Evolutionary conservation across 306 rosid genomes (phyloP).

Genomic region (Acacia melanoxylon): DNA sequence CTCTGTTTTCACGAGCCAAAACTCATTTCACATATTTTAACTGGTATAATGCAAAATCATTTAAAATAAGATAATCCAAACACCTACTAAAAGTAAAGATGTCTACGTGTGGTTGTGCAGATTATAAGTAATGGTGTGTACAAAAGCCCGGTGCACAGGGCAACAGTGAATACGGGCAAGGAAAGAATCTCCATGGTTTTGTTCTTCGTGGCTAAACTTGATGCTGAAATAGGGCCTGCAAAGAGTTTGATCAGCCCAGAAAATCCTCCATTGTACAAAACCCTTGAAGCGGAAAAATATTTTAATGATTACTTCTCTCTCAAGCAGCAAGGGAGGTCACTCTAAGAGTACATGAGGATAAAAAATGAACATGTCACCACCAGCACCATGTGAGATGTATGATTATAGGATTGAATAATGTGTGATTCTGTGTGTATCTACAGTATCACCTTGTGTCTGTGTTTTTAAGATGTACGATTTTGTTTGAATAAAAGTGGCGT

Average conservation of each 20-base stretch:
- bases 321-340: slow-evolving; percentile 48
- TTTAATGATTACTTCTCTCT: slow-evolving; percentile 41
- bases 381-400: neutral
- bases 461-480: neutral
- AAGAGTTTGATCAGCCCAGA: slow-evolving; percentile 33
- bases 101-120: too few relatives aligned
- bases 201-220: neutral
- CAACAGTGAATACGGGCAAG: too few relatives aligned
- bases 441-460: neutral
- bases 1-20: too few relatives aligned
- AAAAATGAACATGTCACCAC: neutral
- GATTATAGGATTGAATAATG: neutral
- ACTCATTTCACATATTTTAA: too few relatives aligned
- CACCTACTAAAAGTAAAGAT: too few relatives aligned
- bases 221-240: slow-evolving; percentile 52
- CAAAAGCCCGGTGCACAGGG: too few relatives aligned
- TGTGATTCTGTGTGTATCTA: neutral
- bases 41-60: too few relatives aligned
- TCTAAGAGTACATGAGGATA: slow-evolving; percentile 47
- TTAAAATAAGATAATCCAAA: too few relatives aligned
- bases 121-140: too few relatives aligned
- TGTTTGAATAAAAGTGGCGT: neutral
- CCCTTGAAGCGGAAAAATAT: slow-evolving; percentile 40
- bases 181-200: too few relatives aligned
- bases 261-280: slow-evolving; percentile 47